These are phyloP conservation scores for Phytopythium helicoides DNA, from an alignment of 352 stramenopile species.

Conservation along the genomic window DNA sequence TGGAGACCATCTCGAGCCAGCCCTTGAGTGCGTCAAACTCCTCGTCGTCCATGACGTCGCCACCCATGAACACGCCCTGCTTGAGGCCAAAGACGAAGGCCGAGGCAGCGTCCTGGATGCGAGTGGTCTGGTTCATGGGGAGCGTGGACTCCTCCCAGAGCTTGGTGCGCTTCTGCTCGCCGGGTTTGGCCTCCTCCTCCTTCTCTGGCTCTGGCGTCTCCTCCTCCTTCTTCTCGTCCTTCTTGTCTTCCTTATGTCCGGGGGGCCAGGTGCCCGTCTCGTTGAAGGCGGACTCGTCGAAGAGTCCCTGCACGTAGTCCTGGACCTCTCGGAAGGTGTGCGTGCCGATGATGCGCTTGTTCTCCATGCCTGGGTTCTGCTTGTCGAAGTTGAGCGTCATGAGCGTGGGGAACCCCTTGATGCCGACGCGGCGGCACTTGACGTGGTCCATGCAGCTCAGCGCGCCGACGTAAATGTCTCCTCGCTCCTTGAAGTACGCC, in stretches of 20 bases:
- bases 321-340: conserved; percentile 79
- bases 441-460: conserved; percentile 87
- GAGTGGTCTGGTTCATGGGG: conserved; percentile 73
- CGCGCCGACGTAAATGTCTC: conserved; percentile 66
- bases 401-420: conserved; percentile 82
- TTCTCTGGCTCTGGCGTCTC: conserved; percentile 3
- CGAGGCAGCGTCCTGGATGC: conserved; percentile 69
- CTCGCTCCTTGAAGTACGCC: conserved; percentile 71
- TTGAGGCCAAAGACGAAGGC: conserved; percentile 82
- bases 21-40: conserved; percentile 76
- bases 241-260: conserved; percentile 13
- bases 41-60: conserved; percentile 69
- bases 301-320: conserved; percentile 62
- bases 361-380: conserved; percentile 53
- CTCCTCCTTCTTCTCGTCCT: conserved; percentile 2
- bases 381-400: conserved; percentile 82
- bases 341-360: conserved; percentile 73
- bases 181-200: conserved; percentile 11
- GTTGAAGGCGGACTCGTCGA: conserved; percentile 65
- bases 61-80: conserved; percentile 73
- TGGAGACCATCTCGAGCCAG: conserved; percentile 70
- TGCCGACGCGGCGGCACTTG: conserved; percentile 71
- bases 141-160: conserved; percentile 79
- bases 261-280: conserved; percentile 60
- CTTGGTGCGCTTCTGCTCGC: conserved; percentile 35